Base-by-base conservation (phyloP, 257 asterid genomes). In the Scutellaria minor region DNA sequence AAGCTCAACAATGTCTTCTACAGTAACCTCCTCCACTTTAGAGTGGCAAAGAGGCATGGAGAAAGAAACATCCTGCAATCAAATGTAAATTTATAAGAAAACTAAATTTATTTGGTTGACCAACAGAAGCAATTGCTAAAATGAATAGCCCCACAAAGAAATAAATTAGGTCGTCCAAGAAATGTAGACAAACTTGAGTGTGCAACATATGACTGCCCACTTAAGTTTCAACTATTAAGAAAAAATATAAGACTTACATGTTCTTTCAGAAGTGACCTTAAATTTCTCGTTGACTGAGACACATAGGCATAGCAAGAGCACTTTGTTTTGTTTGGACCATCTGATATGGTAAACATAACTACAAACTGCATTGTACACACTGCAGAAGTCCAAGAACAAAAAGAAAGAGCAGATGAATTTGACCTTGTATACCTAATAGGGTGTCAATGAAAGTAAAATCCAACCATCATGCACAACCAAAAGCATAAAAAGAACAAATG, bases 21-120 rank as follows among this genome's bases (percentile, higher is more conserved):
- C 82, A 72, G 84, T 78, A 68, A 79, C 84, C 82, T 94, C 97
- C 85, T 89, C 97, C 81, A 89, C 84, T 73, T 80, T 89, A 35
- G 90, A 85, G 77, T 61, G 77, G 72, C 90, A 87, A 80, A 91
- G 96, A 74, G 97, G 99, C 99, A 94, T 91, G 58, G 97, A 76
- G 82, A 88, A 94, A 73, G 83, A 80, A 79, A 87, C 87, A 65
- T 81, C 97, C 99, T 95, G 88, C 75, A 85, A 13, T 58, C 65
- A 68, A 72, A 52, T 40, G 44, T 9, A 68, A 73, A 72, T 44
- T 59, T 61, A 73, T 47, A 79, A 64, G 61, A 75, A 70, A 62
- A 44, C 10, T 44, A 73, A 45, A 54, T 47, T 67, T 15, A 10
- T 52, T 11, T 41, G 15, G 27, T 24, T 41, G 7, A 67, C 63